These are phyloP conservation scores for Xanthoconium stramineum DNA, from an alignment of 768 basidiomycete species.

Conservation along the genomic window DNA sequence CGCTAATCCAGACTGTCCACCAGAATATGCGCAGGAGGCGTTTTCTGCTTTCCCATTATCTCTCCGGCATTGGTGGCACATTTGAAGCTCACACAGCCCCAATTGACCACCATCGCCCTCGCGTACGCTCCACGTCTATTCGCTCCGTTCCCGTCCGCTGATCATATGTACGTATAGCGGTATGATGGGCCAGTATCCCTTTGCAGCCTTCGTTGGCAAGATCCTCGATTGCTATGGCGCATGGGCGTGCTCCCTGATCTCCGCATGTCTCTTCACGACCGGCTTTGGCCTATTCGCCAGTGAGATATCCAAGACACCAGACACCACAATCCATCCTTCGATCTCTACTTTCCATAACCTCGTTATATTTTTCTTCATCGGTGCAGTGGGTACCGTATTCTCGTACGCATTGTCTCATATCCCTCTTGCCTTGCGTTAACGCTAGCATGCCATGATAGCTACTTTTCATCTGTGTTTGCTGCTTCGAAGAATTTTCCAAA, in stretches of 20 bases:
- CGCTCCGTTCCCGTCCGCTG: not conserved
- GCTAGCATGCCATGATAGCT: constrained; percentile 31
- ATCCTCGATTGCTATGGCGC: constrained; percentile 67
- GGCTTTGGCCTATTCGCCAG: constrained; percentile 64
- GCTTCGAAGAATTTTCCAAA: constrained; percentile 68
- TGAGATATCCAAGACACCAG: constrained; percentile 49
- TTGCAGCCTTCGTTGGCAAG: constrained; percentile 67
- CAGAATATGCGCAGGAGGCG: constrained; percentile 75
- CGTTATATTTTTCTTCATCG: constrained; percentile 55
- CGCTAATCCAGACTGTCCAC: not conserved
- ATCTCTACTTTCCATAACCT: constrained; percentile 49
- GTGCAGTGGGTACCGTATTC: constrained; percentile 66
- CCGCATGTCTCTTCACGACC: constrained; percentile 53
- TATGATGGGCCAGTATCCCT: constrained; percentile 78
- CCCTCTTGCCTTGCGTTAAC: constrained; percentile 2
- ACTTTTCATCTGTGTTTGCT: constrained; percentile 73
- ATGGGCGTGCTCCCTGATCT: constrained; percentile 60
- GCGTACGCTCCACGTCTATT: constrained; percentile 55
- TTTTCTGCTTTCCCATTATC: constrained; percentile 76
- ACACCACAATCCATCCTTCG: constrained; percentile 36
- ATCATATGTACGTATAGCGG: constrained; percentile 44
- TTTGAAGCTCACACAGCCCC: constrained; percentile 68
- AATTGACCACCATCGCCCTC: constrained; percentile 73
- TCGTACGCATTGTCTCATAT: constrained; percentile 49
- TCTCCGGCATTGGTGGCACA: constrained; percentile 58